A percentile compares a stretch with the other conserved stretches of the same genome.
Conservation (phyloP, 2,329 filamentous ascomycete genomes). For the Diaporthe helianthi region DNA sequence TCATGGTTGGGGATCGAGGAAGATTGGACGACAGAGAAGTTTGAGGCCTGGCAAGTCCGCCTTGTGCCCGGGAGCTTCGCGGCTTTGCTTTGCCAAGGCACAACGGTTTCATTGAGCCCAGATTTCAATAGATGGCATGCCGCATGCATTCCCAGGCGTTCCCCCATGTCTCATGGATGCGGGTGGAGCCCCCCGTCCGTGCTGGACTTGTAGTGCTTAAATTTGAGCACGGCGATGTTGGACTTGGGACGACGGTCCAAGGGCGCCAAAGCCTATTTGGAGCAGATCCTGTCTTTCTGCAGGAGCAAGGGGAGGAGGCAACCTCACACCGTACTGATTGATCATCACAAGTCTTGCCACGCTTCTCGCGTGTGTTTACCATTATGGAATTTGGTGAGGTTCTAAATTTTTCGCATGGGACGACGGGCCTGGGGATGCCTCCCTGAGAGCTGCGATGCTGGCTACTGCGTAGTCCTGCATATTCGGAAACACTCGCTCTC, state of each 20-base stretch:
- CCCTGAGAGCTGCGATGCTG: slow-evolving; percentile 10
- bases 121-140: slow-evolving; percentile 26
- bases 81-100: slow-evolving; percentile 14
- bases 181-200: slow-evolving; percentile 22
- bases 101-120: slow-evolving; percentile 19
- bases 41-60: slow-evolving; percentile 1
- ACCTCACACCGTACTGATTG: background rate
- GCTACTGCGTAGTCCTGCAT: slow-evolving; percentile 11
- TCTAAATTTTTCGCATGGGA: background rate
- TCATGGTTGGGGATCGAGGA: slow-evolving; percentile 6
- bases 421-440: slow-evolving; percentile 3
- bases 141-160: no score
- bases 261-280: slow-evolving; percentile 7
- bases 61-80: slow-evolving; percentile 16
- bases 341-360: background rate
- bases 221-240: slow-evolving; percentile 1
- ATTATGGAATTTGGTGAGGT: slow-evolving; percentile 11
- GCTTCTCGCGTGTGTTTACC: slow-evolving; percentile 5
- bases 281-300: background rate
- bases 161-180: slow-evolving; percentile 9
- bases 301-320: background rate
- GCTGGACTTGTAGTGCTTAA: slow-evolving; percentile 20
- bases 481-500: slow-evolving; percentile 23
- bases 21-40: slow-evolving; percentile 21
- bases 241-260: slow-evolving; percentile 21